Evolutionary conservation across 805 yeast species (phyloP).

Genomic region (Kregervanrija pseudodelftensis): DNA sequence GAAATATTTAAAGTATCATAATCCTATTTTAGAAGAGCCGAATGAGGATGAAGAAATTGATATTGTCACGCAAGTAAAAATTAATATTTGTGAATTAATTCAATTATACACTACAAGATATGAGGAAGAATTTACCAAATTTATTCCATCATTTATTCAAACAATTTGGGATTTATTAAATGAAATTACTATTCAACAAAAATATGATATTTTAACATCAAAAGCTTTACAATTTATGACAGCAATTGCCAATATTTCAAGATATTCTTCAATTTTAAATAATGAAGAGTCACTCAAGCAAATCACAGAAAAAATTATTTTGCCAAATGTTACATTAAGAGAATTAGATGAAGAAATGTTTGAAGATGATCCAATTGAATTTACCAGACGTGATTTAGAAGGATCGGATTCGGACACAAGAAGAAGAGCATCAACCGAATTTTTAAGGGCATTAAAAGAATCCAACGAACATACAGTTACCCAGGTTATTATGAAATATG

Average conservation of each 20-base stretch:
- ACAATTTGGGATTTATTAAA: slow-evolving; percentile 75
- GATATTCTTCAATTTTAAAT: slow-evolving; percentile 59
- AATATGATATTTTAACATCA: slow-evolving; percentile 79
- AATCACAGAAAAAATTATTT: slow-evolving; percentile 71
- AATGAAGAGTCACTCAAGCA: slow-evolving; percentile 58
- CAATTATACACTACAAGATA: slow-evolving; percentile 85
- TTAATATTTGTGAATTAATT: slow-evolving; percentile 78
- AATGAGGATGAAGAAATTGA: slow-evolving; percentile 67
- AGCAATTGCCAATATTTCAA: slow-evolving; percentile 65
- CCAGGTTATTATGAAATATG: slow-evolving; percentile 63
- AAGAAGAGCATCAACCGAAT: slow-evolving; percentile 88
- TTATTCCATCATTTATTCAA: slow-evolving; percentile 71
- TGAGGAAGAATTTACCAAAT: slow-evolving; percentile 81
- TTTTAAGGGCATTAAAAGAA: slow-evolving; percentile 77
- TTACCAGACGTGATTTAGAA: slow-evolving; percentile 85
- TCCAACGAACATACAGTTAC: slow-evolving; percentile 72
- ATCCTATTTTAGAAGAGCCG: slow-evolving; percentile 46
- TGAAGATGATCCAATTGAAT: slow-evolving; percentile 96
- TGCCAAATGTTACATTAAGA: slow-evolving; percentile 83
- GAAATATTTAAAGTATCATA: slow-evolving; percentile 63
- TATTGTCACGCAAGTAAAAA: slow-evolving; percentile 60
- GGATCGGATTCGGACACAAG: slow-evolving; percentile 93
- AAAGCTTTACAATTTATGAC: slow-evolving; percentile 77
- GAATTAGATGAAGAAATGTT: slow-evolving; percentile 86
- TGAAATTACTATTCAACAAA: slow-evolving; percentile 58